Conservation (phyloP, 1,284 basidiomycete genomes). For the Boletellus dicymbophilus region DNA sequence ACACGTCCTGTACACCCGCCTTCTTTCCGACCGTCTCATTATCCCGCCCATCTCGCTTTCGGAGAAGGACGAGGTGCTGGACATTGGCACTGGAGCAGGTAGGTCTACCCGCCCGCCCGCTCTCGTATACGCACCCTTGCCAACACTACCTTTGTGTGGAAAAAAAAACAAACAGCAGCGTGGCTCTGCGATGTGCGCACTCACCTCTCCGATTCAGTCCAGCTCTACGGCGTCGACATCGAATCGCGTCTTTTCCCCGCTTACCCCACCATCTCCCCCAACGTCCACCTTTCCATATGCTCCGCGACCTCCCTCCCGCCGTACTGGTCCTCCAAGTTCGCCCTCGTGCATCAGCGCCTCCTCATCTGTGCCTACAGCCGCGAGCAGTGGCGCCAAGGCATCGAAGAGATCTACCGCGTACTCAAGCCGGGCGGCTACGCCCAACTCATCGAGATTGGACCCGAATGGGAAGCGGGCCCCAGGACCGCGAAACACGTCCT, state of each 20-base stretch:
- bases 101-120: too few relatives aligned
- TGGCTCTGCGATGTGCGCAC: neutral
- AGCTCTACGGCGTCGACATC: neutral
- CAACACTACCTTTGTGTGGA: neutral
- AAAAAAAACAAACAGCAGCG: neutral
- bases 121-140: too few relatives aligned
- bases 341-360: neutral
- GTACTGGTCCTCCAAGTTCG: neutral
- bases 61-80: neutral
- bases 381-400: neutral
- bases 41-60: neutral
- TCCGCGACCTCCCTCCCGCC: too few relatives aligned
- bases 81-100: conserved; percentile 1
- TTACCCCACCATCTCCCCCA: neutral
- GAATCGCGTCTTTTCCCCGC: neutral
- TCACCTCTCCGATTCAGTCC: neutral
- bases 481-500: neutral
- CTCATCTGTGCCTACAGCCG: neutral
- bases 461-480: neutral
- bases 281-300: neutral
- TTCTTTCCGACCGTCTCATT: too few relatives aligned
- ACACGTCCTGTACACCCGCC: too few relatives aligned
- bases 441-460: neutral
- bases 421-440: neutral
- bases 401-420: neutral